These are phyloP conservation scores for Hibiscus trionum DNA, from an alignment of 345 rosid species.

Conservation along the genomic window DNA sequence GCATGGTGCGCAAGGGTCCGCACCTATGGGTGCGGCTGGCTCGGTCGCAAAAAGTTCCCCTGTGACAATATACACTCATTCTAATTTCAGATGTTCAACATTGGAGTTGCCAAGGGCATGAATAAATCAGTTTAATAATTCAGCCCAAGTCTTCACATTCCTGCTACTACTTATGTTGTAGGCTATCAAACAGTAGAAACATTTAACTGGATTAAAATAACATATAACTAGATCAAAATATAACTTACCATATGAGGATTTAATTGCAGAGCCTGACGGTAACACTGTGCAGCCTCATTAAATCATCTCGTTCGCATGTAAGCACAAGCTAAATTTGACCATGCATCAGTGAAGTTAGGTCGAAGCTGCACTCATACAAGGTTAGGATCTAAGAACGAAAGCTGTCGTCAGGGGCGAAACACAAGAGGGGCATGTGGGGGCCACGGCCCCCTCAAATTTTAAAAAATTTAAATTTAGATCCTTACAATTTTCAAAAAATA, in stretches of 20 bases:
- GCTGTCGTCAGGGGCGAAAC: slow-evolving; percentile 45
- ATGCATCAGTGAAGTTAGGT: slow-evolving; percentile 94
- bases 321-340: slow-evolving; percentile 97
- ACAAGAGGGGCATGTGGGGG: no score
- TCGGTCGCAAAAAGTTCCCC: no score
- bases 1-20: no score
- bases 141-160: slow-evolving; percentile 11
- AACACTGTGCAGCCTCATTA: slow-evolving; percentile 91
- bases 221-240: background rate
- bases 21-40: no score
- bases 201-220: background rate
- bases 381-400: slow-evolving; percentile 75
- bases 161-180: background rate
- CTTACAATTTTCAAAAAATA: no score
- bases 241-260: slow-evolving; percentile 95
- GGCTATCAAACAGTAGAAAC: background rate
- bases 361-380: slow-evolving; percentile 60
- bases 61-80: no score
- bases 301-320: slow-evolving; percentile 95
- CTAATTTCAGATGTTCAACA: background rate
- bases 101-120: background rate
- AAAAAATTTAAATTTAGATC: no score
- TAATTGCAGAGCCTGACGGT: slow-evolving; percentile 82
- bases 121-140: slow-evolving; percentile 1
- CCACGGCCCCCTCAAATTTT: no score